These are phyloP conservation scores for Penicillium sp. DNA, from an alignment of 2,329 filamentous ascomycete genomes.

Conservation along the genomic window DNA sequence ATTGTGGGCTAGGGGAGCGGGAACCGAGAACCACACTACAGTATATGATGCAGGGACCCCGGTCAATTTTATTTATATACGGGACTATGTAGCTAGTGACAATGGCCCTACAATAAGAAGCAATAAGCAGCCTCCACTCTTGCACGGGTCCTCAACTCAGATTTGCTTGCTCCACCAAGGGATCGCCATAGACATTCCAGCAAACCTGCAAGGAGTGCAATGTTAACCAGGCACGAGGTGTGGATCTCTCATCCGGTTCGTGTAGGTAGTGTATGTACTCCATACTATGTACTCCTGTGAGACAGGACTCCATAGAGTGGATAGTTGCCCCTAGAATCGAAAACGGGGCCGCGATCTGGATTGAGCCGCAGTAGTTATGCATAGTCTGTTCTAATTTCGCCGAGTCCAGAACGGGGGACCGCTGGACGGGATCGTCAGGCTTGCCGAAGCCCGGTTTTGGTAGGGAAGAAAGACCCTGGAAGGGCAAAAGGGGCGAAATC, in stretches of 20 bases:
- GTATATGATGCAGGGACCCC: neutral
- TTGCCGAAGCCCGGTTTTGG: neutral
- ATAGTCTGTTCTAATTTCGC: conserved; percentile 6
- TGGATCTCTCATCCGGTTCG: neutral
- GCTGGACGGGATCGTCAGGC: neutral
- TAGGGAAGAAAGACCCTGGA: neutral
- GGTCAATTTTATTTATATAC: neutral
- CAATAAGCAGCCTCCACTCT: neutral
- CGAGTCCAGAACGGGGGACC: neutral
- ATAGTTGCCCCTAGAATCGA: conserved; percentile 7
- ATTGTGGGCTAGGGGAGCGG: too few species aligned
- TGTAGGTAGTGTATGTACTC: too few species aligned
- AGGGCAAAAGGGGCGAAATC: conserved; percentile 9
- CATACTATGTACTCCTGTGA: too few species aligned
- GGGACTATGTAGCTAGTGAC: neutral
- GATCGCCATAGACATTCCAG: neutral
- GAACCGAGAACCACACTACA: too few species aligned
- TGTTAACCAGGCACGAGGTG: neutral
- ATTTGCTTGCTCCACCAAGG: neutral
- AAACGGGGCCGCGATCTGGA: conserved; percentile 18
- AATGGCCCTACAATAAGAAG: neutral
- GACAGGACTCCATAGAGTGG: conserved; percentile 4
- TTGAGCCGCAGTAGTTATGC: conserved; percentile 18
- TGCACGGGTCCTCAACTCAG: neutral
- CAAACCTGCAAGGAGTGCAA: neutral